A percentile compares a stretch with the other conserved stretches of the same genome.
Evolutionary conservation across 2,329 filamentous ascomycete species (phyloP).

Genomic region (Emmonsia crescens): DNA sequence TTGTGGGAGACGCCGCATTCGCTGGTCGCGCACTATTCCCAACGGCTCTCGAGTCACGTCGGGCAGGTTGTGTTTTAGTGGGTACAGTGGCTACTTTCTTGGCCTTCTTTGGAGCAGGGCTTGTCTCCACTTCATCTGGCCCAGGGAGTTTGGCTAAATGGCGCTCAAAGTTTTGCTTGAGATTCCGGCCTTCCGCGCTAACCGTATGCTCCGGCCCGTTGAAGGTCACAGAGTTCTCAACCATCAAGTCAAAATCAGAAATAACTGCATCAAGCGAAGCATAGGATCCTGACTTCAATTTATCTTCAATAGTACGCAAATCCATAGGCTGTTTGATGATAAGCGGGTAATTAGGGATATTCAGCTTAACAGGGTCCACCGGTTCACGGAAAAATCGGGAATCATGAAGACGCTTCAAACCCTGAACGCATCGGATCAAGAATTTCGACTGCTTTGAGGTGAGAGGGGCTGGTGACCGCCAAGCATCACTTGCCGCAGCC

Average conservation of each 20-base stretch:
- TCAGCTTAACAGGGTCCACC: constrained; percentile 64
- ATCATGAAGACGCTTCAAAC: constrained; percentile 72
- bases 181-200: constrained; percentile 53
- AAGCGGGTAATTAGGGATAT: constrained; percentile 62
- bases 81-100: constrained; percentile 29
- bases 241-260: constrained; percentile 64
- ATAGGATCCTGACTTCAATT: constrained; percentile 63
- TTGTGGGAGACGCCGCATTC: constrained; percentile 35
- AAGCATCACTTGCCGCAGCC: constrained; percentile 24
- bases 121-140: constrained; percentile 46
- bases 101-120: constrained; percentile 51
- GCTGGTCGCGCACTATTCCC: constrained; percentile 23
- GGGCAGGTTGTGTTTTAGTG: constrained; percentile 34
- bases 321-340: constrained; percentile 74
- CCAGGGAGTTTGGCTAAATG: constrained; percentile 51
- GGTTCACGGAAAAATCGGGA: constrained; percentile 66
- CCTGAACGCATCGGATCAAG: constrained; percentile 29
- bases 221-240: constrained; percentile 68
- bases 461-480: constrained; percentile 19
- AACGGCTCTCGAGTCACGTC: constrained; percentile 37
- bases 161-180: constrained; percentile 49
- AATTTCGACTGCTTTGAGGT: constrained; percentile 36
- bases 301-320: constrained; percentile 68
- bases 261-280: constrained; percentile 59
- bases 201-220: constrained; percentile 71